Evolutionary conservation across 768 basidiomycete genomes (phyloP), one percentile per base, ranked within the genome.

Genomic region (Cubamyces sp.): DNA sequence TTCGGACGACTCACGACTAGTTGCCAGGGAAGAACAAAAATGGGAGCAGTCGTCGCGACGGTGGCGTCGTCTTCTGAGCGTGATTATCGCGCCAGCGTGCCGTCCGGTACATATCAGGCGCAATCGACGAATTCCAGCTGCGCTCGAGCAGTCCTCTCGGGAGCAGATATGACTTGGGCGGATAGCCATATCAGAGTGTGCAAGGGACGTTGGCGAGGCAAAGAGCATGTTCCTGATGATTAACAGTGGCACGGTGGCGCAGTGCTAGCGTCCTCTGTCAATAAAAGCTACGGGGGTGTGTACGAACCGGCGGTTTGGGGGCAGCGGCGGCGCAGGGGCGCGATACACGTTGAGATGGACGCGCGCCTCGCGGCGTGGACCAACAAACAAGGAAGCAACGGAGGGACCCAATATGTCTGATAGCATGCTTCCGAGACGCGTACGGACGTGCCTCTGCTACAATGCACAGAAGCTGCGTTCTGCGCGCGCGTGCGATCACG

Each of bases 41-140:
- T 34, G 34, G 34, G 34, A 34, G 34, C 34, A 34, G 34, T 34
- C 5, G 34, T 34, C 9, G 47, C 46, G 19, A 49, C 39, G 39
- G 47, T 57, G 56, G 56, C 46, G 56, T 28, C 34, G 46, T 7
- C 56, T 57, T 57, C 56, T 41, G 37, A 40, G 34, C 30, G 19
- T 57, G 55, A 57, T 57, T 34, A 23, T 57, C 54, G 54, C 55
- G 41, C 23, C 23, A 12, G 25, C 9, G 28, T 43, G 34, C 42
- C 18, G 12, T 5, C 14, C 46, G 46, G 46, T 23, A 14, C 23
- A 6, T 7, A 23, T 47, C 23, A 23, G 46, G 23, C 45, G 45
- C n/a, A n/a, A 19, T n/a, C 21, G 45, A n/a, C 45, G 28, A 30
- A 30, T 3, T 30, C 8, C 16, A 46, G 6, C 45, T n/a, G 19